Evolutionary conservation across 2,329 filamentous ascomycete species (phyloP), one percentile per base, ranked within the genome.

Genomic region (Colletotrichum siamense): DNA sequence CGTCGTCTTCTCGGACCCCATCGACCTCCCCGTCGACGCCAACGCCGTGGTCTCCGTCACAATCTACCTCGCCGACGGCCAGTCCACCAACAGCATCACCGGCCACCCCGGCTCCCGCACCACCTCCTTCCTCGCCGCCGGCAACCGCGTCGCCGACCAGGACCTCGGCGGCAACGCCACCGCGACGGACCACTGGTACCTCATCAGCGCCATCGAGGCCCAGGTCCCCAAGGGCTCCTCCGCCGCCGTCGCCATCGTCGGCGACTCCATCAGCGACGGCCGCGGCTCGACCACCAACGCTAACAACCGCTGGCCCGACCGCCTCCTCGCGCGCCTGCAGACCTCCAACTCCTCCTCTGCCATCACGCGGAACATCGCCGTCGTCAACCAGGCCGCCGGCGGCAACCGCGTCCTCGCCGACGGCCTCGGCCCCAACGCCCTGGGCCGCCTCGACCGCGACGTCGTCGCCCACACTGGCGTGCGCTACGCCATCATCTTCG

Each of bases 231-330:
- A 80, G 0, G 63, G 80, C 16, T 63, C 73, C 3, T 84, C 85
- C 65, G 85, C 88, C 6, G 44, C 44, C 2, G 86, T 93, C 39
- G 88, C 87, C 24, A 87, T 94, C 28, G 84, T 94, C 2, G 92
- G 92, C n/a, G 92, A 94, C 82, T 92, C 89, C 79, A 92, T 94
- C 80, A 93, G 92, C 5, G 92, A 94, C 80, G 92, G 92, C 13
- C 87, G 91, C 30, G 91, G 91, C 59, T 91, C 88, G 74, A 90
- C 89, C 34, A 90, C 89, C 22, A 89, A 93, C 82, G 83, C 81
- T 26, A 93, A 93, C 82, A 87, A 92, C 81, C 83, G 86, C 63
- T 87, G 85, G 85, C 84, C 85, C 0, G 85, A 87, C 79, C 81
- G 81, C 10, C 84, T 92, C 9, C 84, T 89, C 28, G 79, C 81